phyloP scores from a whole-genome alignment of 495 filamentous ascomycete species.

The Thozetella sp. region DNA sequence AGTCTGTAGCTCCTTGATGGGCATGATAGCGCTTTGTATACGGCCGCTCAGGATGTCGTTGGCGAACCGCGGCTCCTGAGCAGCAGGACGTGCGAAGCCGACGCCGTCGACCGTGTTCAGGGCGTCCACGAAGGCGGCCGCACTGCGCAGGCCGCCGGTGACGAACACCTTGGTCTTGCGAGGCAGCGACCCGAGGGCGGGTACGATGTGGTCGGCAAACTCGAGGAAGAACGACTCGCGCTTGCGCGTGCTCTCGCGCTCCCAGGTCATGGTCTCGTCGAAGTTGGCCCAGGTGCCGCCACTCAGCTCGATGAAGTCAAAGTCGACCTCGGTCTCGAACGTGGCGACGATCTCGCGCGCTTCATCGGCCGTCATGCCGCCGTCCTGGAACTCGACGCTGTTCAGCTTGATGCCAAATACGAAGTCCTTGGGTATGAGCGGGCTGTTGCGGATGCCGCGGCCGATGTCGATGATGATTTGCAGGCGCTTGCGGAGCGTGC shows the following conservation, averaged over 20 bases:
- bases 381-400: slow-evolving; percentile 65
- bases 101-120: slow-evolving; percentile 58
- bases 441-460: slow-evolving; percentile 44
- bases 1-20: slow-evolving; percentile 46
- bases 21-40: too few relatives aligned
- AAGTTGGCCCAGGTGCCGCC: slow-evolving; percentile 65
- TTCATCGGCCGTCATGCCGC: slow-evolving; percentile 58
- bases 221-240: slow-evolving; percentile 70
- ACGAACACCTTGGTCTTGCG: slow-evolving; percentile 56
- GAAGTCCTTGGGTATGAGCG: slow-evolving; percentile 45
- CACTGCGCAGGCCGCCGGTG: slow-evolving; percentile 64
- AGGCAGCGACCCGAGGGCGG: slow-evolving; percentile 31
- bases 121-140: slow-evolving; percentile 60
- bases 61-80: slow-evolving; percentile 53
- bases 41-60: slow-evolving; percentile 27
- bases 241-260: slow-evolving; percentile 55
- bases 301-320: slow-evolving; percentile 67
- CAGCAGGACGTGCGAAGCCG: slow-evolving; percentile 55
- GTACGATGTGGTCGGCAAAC: slow-evolving; percentile 63
- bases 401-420: slow-evolving; percentile 69
- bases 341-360: slow-evolving; percentile 50
- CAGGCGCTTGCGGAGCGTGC: slow-evolving; percentile 53
- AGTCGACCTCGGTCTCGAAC: slow-evolving; percentile 49
- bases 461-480: slow-evolving; percentile 58
- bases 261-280: slow-evolving; percentile 52